Evolutionary conservation across 768 basidiomycete species (phyloP), one percentile per base, ranked within the genome.

Genomic region (Tulasnella sp.): DNA sequence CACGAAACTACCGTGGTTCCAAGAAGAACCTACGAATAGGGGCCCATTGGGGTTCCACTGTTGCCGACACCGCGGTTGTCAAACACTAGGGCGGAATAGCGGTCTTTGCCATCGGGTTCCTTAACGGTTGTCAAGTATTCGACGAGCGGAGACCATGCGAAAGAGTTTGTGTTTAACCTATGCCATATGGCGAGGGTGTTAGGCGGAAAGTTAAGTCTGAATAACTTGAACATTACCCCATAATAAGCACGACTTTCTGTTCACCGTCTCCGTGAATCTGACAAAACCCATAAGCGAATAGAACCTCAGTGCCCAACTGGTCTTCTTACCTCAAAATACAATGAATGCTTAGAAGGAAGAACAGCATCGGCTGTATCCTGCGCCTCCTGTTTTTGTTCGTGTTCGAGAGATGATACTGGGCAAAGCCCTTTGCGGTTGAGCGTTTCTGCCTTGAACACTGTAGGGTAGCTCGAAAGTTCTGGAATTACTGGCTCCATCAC

Each of bases 41-140:
- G 92, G 0, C 93, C 94, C 67, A 86, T 83, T 0, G 93, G 93
- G 55, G 89, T 86, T 5, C 87, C 88, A 39, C 91, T 92, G 83
- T 93, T 88, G 11, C 94, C 94, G 6, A 92, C 92, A 0, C 94
- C 94, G 48, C 94, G 88, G 82, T 95, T 94, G 83, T 95, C 94
- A 82, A 95, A 94, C 5, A 93, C 92, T 2, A 95, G 85, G 16
- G 88, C 84, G 0, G 89, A 87, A 81, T 91, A 91, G 42, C 89
- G 84, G 16, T 85, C 84, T 20, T 39, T 46, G 23, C 77, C 77
- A 32, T 77, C 77, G 32, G 40, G 13, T 26, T 70, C 44, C 23
- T 77, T 77, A 15, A 87, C 83, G 26, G 82, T 83, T 10, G 87
- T 86, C 80, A 95, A 93, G 82, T 91, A 86, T 5, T 87, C 83